phyloP scores from a whole-genome alignment of 371 early-diverging fungal species.

The Zopfochytrium polystomum region DNA sequence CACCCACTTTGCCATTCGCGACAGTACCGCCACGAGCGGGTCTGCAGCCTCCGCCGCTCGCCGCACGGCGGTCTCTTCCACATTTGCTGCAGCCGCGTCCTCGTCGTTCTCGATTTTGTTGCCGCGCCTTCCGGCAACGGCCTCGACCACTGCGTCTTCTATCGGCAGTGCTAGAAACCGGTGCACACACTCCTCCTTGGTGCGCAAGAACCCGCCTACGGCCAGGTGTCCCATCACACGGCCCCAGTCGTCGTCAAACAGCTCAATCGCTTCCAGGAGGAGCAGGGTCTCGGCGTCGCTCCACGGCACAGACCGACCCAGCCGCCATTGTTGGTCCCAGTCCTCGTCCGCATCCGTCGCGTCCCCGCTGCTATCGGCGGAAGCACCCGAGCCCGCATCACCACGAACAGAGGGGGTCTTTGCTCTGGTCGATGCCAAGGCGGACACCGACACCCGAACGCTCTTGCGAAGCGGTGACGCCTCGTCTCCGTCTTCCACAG shows the following conservation, averaged over 20 bases:
- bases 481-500: conserved; percentile 1
- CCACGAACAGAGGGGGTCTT: no score
- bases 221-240: conserved; percentile 85
- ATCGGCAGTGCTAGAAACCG: conserved; percentile 93
- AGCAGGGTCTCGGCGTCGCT: conserved; percentile 85
- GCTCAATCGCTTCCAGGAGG: conserved; percentile 89
- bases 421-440: no score
- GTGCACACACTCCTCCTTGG: conserved; percentile 88
- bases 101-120: background rate
- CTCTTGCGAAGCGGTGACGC: no score
- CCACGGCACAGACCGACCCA: no score
- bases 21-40: no score
- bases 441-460: no score
- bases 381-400: no score
- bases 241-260: conserved; percentile 93
- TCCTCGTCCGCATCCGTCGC: conserved; percentile 46
- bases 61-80: background rate
- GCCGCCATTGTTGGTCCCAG: conserved; percentile 31
- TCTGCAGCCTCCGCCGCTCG: no score
- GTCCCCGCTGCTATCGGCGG: no score
- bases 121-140: background rate
- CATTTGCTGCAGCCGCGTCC: conserved; percentile 1
- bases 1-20: no score
- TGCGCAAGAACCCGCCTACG: conserved; percentile 70
- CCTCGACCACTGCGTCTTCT: conserved; percentile 59